These are phyloP conservation scores for Blastobotrys americana DNA, from an alignment of 805 yeast species.

Conservation along the genomic window DNA sequence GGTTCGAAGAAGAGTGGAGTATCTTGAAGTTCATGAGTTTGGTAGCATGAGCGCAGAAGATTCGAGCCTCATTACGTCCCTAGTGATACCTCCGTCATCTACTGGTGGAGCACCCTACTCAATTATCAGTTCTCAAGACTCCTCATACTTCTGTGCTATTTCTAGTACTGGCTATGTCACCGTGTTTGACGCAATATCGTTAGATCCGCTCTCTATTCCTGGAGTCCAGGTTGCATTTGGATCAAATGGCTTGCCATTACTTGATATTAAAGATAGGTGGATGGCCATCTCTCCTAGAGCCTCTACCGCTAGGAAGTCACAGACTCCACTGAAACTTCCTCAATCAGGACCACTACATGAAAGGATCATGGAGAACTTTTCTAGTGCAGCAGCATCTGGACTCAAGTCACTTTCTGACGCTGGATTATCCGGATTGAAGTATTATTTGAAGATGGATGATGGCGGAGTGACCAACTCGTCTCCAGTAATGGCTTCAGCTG, in stretches of 20 bases:
- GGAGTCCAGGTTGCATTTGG: conserved; percentile 16
- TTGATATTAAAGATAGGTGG: conserved; percentile 46
- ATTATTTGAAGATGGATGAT: conserved; percentile 15
- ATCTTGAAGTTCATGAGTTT: conserved; percentile 1
- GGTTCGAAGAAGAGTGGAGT: neutral
- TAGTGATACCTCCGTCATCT: conserved; percentile 17
- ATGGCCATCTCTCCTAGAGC: conserved; percentile 41
- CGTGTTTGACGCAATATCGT: conserved; percentile 12
- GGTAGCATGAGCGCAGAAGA: neutral
- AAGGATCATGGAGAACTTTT: conserved; percentile 41
- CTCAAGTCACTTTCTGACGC: conserved; percentile 43
- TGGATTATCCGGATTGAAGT: conserved; percentile 39
- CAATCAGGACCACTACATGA: conserved; percentile 41
- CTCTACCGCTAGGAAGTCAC: conserved; percentile 31
- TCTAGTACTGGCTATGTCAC: conserved; percentile 19
- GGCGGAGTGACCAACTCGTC: neutral
- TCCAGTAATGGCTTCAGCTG: neutral
- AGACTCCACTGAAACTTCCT: conserved; percentile 41
- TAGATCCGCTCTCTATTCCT: conserved; percentile 12
- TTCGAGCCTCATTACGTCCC: conserved; percentile 4
- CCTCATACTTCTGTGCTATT: conserved; percentile 16
- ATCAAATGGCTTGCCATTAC: conserved; percentile 36
- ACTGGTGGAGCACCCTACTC: conserved; percentile 14
- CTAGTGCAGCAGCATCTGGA: conserved; percentile 47
- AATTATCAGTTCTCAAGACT: conserved; percentile 7